phyloP scores from a whole-genome alignment of 768 basidiomycete species.

The Sarcodon sp. region DNA sequence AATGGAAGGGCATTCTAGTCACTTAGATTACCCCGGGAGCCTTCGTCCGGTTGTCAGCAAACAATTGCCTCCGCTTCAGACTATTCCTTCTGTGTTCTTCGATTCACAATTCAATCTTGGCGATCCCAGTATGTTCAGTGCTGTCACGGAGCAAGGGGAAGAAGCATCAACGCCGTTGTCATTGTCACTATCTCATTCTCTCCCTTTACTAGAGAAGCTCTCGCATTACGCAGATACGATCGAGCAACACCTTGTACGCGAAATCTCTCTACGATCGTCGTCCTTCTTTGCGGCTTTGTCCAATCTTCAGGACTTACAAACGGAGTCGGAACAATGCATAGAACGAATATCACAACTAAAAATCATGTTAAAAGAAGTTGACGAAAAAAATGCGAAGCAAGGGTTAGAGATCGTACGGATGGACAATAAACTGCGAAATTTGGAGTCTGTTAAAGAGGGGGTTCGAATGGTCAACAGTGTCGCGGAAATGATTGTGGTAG shows the following conservation, averaged over 20 bases:
- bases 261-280: conserved; percentile 81
- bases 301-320: conserved; percentile 86
- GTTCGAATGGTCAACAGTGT: conserved; percentile 55
- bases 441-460: conserved; percentile 48
- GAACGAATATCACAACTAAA: conserved; percentile 64
- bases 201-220: conserved; percentile 77
- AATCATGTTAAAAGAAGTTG: conserved; percentile 57
- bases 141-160: conserved; percentile 48
- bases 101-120: conserved; percentile 65
- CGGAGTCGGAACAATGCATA: conserved; percentile 78
- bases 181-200: conserved; percentile 47
- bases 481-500: conserved; percentile 65
- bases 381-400: conserved; percentile 62
- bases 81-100: conserved; percentile 79
- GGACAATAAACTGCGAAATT: conserved; percentile 45
- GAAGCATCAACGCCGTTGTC: conserved; percentile 34
- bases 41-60: conserved; percentile 21
- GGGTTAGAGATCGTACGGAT: conserved; percentile 65
- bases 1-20: conserved; percentile 9
- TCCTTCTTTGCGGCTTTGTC: conserved; percentile 95
- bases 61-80: conserved; percentile 54
- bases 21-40: conserved; percentile 12
- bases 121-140: conserved; percentile 62
- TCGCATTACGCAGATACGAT: conserved; percentile 89
- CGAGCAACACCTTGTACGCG: conserved; percentile 88